Base-by-base conservation (phyloP, 495 filamentous ascomycete genomes). In the Penicillium diatomitis region DNA sequence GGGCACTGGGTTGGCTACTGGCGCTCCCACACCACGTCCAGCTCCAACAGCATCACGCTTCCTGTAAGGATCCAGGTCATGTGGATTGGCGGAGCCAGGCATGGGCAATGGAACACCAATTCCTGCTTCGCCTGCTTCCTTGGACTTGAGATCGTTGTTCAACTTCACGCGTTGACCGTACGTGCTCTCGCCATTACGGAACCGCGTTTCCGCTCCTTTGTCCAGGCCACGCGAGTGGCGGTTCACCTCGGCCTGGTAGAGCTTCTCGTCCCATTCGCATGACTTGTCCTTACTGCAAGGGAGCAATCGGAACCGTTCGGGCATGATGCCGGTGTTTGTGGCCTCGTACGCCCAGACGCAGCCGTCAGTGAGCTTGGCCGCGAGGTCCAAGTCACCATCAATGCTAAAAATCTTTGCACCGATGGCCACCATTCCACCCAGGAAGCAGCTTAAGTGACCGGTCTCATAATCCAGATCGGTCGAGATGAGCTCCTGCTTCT, bases 281-380 rank as follows among this genome's bases (percentile, higher is more conserved):
- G 79, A 65, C 31, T 76, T 63, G 4, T 58, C 61, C 48, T 83
- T 73, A n/a, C 76, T 70, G 60, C 92, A 98, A 2, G 81, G 77
- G 28, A 90, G 54, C 0, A 84, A 65, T 4, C 61, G 59, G 47
- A 88, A 85, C 5, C 64, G 63, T 64, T 98, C 92, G 1, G 92
- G 90, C 90, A 95, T 95, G 54, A 98, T 87, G 4, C 91, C 94
- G 0, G 83, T 85, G 2, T 79, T 72, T 8, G 86, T 89, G 11
- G 76, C 74, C 55, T 88, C 81, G 61, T 97, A 97, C 2, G 89
- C 85, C 91, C 89, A 97, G 3, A 92, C 85, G 61, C 92, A 98
- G 20, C 91, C 94, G 49, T 95, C 90, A 0, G 91, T 86, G 8
- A 98, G 78, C 60, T 86, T 86, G 52, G 76, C 74, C 5, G 85